phyloP scores from a whole-genome alignment of 176 grass and related monocot species.

The Themeda triandra region DNA sequence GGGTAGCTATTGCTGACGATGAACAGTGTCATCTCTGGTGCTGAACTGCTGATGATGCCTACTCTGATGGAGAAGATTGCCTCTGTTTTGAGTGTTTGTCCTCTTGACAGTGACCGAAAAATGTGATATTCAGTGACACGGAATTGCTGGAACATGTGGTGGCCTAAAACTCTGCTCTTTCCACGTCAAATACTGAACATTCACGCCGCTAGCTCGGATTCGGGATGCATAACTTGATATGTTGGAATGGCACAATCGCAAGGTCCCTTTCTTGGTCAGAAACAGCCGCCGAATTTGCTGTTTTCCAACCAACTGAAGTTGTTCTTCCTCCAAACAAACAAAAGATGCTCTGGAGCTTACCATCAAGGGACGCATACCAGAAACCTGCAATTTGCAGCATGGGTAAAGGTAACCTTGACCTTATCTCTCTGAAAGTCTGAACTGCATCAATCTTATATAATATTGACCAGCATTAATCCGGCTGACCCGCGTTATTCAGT shows the following conservation, averaged over 20 bases:
- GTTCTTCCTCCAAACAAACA: background rate
- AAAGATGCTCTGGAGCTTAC: background rate
- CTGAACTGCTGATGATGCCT: background rate
- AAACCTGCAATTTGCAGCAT: background rate
- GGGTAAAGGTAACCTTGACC: background rate
- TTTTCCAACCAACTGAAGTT: conserved; percentile 20
- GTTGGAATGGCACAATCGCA: conserved; percentile 13
- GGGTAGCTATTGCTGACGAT: background rate
- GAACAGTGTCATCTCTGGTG: background rate
- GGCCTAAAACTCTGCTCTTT: conserved; percentile 33
- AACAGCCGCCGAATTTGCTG: conserved; percentile 18
- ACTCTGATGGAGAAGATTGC: background rate
- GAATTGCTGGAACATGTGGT: background rate
- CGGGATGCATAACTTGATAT: background rate
- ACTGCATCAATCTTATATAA: background rate
- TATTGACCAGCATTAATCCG: background rate
- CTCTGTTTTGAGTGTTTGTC: background rate
- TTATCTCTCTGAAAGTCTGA: background rate
- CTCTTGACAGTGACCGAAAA: too few relatives aligned
- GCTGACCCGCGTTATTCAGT: background rate
- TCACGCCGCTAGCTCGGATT: background rate
- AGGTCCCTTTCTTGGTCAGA: conserved; percentile 26
- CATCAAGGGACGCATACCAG: background rate
- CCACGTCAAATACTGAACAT: background rate
- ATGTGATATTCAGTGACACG: conserved; percentile 12